These are phyloP conservation scores for Pseudofabraea citricarpa DNA, from an alignment of 2,329 filamentous ascomycete genomes.

Conservation along the genomic window DNA sequence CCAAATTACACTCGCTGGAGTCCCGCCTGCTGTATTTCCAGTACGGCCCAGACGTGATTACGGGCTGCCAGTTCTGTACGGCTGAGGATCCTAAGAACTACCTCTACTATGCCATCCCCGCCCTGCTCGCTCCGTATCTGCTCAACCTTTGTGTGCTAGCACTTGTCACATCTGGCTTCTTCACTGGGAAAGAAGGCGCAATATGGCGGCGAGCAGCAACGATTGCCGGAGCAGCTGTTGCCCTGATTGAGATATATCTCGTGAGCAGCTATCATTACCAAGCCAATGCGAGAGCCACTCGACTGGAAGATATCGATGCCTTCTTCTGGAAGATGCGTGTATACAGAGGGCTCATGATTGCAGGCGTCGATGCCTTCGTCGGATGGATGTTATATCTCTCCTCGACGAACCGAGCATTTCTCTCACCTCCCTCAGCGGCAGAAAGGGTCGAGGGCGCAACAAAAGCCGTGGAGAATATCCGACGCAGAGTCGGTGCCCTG, in stretches of 20 bases:
- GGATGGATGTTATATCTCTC: constrained; percentile 69
- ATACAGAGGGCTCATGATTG: constrained; percentile 59
- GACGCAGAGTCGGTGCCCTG: constrained; percentile 65
- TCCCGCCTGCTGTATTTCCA: constrained; percentile 77
- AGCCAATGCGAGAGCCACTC: constrained; percentile 56
- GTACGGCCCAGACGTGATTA: constrained; percentile 70
- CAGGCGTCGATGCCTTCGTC: constrained; percentile 57
- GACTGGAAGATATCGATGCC: constrained; percentile 59
- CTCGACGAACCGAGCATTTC: constrained; percentile 75
- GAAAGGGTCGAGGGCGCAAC: constrained; percentile 61
- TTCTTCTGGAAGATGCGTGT: constrained; percentile 67
- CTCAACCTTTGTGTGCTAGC: constrained; percentile 70
- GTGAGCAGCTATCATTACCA: constrained; percentile 62
- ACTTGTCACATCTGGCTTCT: constrained; percentile 62
- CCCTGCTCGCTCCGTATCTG: constrained; percentile 72
- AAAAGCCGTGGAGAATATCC: constrained; percentile 50
- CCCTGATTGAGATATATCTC: constrained; percentile 61
- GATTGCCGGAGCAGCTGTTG: constrained; percentile 53
- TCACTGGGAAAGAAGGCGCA: constrained; percentile 58
- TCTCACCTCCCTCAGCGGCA: constrained; percentile 52
- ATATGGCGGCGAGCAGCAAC: constrained; percentile 70
- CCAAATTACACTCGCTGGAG: constrained; percentile 65
- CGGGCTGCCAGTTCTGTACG: constrained; percentile 77
- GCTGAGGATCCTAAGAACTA: constrained; percentile 66
- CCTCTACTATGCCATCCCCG: constrained; percentile 75